Percentiles rank a stretch among this genome's conserved stretches.
Evolutionary conservation across 2,329 filamentous ascomycete genomes (phyloP).

Genomic region (Amesomyces nigricolor): DNA sequence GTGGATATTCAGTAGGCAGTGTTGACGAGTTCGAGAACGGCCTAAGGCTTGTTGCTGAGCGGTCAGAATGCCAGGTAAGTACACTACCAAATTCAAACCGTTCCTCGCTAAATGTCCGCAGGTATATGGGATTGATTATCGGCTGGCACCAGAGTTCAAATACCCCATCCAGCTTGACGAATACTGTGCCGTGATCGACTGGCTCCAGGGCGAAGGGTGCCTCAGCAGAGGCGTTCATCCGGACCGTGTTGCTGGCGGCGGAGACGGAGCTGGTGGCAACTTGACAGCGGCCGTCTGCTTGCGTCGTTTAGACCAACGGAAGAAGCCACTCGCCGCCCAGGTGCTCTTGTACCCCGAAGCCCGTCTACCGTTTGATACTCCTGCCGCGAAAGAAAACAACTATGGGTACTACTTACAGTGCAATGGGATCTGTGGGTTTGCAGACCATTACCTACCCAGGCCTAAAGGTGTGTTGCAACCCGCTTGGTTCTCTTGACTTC

Average conservation of each 20-base stretch:
- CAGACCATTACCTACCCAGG: constrained; percentile 9
- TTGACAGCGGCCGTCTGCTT: constrained; percentile 14
- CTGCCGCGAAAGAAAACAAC: constrained; percentile 9
- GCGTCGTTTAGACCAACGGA: constrained; percentile 6
- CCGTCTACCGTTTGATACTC: constrained; percentile 10
- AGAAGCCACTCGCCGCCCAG: constrained; percentile 9
- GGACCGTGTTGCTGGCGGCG: constrained; percentile 9
- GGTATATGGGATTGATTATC: constrained; percentile 15
- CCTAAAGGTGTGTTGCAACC: constrained; percentile 2
- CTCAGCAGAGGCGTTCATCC: constrained; percentile 8
- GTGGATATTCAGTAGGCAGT: constrained; percentile 10
- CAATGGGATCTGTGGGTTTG: constrained; percentile 16
- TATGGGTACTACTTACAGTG: constrained; percentile 10
- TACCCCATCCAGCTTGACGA: constrained; percentile 17
- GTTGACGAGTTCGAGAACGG: constrained; percentile 19
- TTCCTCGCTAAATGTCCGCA: background rate
- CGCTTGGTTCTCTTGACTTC: background rate
- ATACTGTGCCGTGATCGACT: constrained; percentile 18
- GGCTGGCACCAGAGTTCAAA: constrained; percentile 13
- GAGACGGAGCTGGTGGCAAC: constrained; percentile 14
- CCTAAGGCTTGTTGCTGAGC: constrained; percentile 15
- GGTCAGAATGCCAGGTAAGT: constrained; percentile 13
- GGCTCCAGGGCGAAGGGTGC: constrained; percentile 7
- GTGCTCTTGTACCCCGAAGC: constrained; percentile 13
- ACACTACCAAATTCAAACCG: no score